A percentile compares a stretch with the other conserved stretches of the same genome.
Evolutionary conservation across 495 filamentous ascomycete species (phyloP).

Genomic region (Aspergillus baeticus): DNA sequence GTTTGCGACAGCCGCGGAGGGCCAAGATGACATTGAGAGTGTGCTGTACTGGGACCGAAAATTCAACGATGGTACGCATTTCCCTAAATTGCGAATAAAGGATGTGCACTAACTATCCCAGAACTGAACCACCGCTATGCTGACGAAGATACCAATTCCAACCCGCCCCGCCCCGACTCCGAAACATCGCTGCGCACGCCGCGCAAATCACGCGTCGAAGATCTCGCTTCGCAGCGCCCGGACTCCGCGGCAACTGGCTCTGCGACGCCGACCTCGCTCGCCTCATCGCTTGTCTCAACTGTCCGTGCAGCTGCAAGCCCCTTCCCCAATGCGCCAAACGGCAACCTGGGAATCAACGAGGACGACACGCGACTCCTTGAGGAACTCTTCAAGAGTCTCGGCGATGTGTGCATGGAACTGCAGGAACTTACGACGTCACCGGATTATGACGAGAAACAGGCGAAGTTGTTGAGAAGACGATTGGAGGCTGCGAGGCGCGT

Average conservation of each 20-base stretch:
- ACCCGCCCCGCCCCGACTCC: background rate
- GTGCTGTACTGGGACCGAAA: slow-evolving; percentile 44
- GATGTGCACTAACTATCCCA: background rate
- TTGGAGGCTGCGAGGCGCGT: slow-evolving; percentile 71
- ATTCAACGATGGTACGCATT: slow-evolving; percentile 36
- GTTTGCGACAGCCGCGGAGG: slow-evolving; percentile 79
- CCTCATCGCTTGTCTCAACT: slow-evolving; percentile 37
- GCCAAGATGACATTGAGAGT: slow-evolving; percentile 39
- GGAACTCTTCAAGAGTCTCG: slow-evolving; percentile 69
- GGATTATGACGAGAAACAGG: slow-evolving; percentile 56
- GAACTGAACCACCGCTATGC: slow-evolving; percentile 16
- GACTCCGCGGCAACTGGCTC: slow-evolving; percentile 30
- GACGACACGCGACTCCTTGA: slow-evolving; percentile 78
- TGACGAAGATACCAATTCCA: background rate
- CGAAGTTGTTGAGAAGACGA: slow-evolving; percentile 60
- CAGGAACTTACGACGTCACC: slow-evolving; percentile 52
- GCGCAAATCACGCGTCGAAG: slow-evolving; percentile 11
- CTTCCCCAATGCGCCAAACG: slow-evolving; percentile 24
- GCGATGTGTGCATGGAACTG: slow-evolving; percentile 65
- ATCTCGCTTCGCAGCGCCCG: slow-evolving; percentile 20
- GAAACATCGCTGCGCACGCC: slow-evolving; percentile 15
- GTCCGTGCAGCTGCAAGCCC: slow-evolving; percentile 41
- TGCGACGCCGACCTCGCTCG: slow-evolving; percentile 39
- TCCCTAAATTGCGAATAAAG: background rate
- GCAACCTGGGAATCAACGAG: slow-evolving; percentile 52